phyloP scores from a whole-genome alignment of 1,284 basidiomycete species.

The Rhodotorula sp. region DNA sequence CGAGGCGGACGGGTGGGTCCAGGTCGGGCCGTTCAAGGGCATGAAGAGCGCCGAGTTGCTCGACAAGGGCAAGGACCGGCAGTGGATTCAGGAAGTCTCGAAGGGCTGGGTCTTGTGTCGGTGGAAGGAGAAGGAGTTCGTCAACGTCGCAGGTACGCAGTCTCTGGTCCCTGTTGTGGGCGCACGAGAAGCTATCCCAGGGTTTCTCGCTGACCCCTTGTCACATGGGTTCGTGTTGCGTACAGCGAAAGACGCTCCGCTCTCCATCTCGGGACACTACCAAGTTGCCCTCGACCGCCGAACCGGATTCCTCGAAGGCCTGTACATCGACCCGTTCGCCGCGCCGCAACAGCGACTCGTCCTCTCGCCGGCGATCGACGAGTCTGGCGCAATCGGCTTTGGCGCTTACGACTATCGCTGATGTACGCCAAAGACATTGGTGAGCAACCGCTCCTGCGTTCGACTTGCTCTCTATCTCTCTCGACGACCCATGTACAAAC shows the following conservation, averaged over 20 bases:
- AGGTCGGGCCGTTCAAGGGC: constrained; percentile 36
- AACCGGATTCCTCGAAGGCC: constrained; percentile 35
- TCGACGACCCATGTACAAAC: not conserved
- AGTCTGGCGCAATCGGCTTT: constrained; percentile 2
- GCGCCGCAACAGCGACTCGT: constrained; percentile 32
- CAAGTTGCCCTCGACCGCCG: constrained; percentile 24
- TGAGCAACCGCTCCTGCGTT: not conserved
- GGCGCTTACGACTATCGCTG: constrained; percentile 7
- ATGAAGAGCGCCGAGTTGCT: constrained; percentile 23
- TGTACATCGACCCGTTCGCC: constrained; percentile 34
- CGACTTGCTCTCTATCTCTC: not conserved
- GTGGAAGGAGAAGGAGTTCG: constrained; percentile 37
- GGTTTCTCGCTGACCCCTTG: too few relatives aligned
- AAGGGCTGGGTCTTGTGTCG: constrained; percentile 35
- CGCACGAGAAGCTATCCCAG: too few relatives aligned
- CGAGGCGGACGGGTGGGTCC: constrained; percentile 32
- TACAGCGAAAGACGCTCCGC: constrained; percentile 26
- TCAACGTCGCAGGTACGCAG: constrained; percentile 28
- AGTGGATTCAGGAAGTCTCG: constrained; percentile 27
- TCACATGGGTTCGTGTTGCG: too few relatives aligned
- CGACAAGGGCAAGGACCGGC: not conserved
- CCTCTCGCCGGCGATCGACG: constrained; percentile 12
- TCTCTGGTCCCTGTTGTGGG: too few relatives aligned
- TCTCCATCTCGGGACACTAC: constrained; percentile 37
- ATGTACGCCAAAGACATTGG: not conserved